Evolutionary conservation across 176 grass and related monocot species (phyloP), one percentile per base, ranked within the genome.

Genomic region (Neostapfia colusana): DNA sequence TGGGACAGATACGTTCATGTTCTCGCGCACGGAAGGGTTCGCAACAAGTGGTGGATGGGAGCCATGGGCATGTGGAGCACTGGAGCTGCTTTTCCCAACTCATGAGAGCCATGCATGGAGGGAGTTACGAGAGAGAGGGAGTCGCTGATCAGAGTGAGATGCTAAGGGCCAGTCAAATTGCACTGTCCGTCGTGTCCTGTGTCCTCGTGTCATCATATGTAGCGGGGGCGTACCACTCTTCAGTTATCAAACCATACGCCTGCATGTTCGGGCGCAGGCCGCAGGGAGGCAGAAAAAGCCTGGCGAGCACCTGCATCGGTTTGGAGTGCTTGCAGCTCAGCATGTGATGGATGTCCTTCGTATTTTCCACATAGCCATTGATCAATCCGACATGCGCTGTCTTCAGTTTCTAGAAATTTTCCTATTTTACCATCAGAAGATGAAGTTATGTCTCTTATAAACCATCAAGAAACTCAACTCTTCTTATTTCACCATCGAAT

Each of bases 231-330:
- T 71, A 69, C 54, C 1, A 48, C 25, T 60, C 2, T 43, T 50
- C 74, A 53, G 67, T 67, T 65, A 70, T 61, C 49, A 12, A 83
- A 73, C 79, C 51, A 56, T 67, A 45, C 70, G 44, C 79, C 40
- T 49, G 74, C 74, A 71, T 78, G 59, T 48, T 81, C 44, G 27
- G 16, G 31, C 31, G 31, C 31, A 31, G 31, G 31, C 31, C 26
- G 49, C 80, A 27, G 46, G 73, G 79, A 28, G 49, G 66, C 59
- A 79, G 74, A 68, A 88, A 88, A 88, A 88, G 85, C 61, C 53
- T 83, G 85, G 35, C 34, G 37, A 15, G 24, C 17, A 69, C 64
- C 76, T 67, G 76, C 63, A 24, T 26, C 74, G 10, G 23, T 77
- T 87, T 82, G 17, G 28, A 2, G 49, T 66, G 67, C 49, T 60